These are phyloP conservation scores for Phytopythium kandeliae DNA, from an alignment of 352 stramenopile species.

Conservation along the genomic window DNA sequence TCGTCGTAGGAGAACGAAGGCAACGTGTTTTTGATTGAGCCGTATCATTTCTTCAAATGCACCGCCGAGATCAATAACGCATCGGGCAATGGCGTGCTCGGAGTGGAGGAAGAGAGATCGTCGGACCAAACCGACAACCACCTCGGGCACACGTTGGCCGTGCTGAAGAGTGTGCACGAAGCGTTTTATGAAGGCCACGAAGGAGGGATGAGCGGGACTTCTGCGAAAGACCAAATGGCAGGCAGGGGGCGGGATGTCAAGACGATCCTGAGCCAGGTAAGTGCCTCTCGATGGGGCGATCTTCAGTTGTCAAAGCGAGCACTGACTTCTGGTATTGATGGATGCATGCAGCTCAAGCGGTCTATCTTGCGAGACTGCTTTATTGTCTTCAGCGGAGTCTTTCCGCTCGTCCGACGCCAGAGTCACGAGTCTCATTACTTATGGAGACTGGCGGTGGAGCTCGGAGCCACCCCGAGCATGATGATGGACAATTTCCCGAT, in stretches of 20 bases:
- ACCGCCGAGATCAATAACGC: conserved; percentile 83
- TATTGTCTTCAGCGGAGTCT: conserved; percentile 82
- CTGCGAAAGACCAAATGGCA: conserved; percentile 64
- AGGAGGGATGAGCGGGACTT: conserved; percentile 34
- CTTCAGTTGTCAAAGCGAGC: neutral
- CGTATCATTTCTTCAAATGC: conserved; percentile 81
- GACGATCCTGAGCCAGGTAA: conserved; percentile 50
- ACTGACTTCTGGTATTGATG: neutral
- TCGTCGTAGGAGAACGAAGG: conserved; percentile 60
- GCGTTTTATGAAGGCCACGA: conserved; percentile 54
- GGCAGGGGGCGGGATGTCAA: conserved; percentile 68
- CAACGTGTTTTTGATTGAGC: conserved; percentile 85
- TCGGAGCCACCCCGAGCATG: conserved; percentile 64
- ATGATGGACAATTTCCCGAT: conserved; percentile 65
- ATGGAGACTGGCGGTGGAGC: conserved; percentile 68
- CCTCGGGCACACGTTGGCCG: conserved; percentile 40
- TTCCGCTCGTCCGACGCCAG: conserved; percentile 49
- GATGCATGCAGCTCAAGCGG: conserved; percentile 51
- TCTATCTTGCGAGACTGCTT: conserved; percentile 51
- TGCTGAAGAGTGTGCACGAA: conserved; percentile 61
- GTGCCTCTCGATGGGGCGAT: neutral
- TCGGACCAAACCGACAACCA: conserved; percentile 34
- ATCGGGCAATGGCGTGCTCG: conserved; percentile 40
- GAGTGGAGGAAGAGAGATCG: conserved; percentile 28
- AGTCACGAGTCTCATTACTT: conserved; percentile 65